Evolutionary conservation across 257 asterid genomes (phyloP), one percentile per base, ranked within the genome.

Genomic region (Ocimum tenuiflorum): DNA sequence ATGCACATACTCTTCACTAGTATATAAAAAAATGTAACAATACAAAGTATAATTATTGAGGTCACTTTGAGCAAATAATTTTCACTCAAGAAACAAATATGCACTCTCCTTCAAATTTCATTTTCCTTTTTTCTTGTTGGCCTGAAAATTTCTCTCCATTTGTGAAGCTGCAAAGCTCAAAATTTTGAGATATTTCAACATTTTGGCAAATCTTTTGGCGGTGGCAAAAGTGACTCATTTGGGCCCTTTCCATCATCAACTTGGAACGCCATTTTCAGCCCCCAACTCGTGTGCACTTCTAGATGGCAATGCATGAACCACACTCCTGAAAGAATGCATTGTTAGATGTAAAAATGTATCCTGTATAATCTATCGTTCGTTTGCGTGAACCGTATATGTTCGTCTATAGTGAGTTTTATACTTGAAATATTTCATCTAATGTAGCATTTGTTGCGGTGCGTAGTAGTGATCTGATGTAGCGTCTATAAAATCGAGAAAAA

Each of bases 271-370:
- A 91, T 91, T 67, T 91, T 91, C 23, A 91, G 65, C 12, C 98
- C 98, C 98, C 98, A 91, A 36, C 90, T 82, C 3, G 98, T 91
- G 70, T 91, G 98, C 63, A 85, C 82, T 60, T 91, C 98, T 80
- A 91, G 65, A 78, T 91, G 96, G 74, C 98, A 91, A 78, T 91
- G 98, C 98, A 91, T 82, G 47, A 91, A 88, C 98, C 98, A 91
- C 19, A 88, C 90, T 20, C 98, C 98, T 91, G 77, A 4, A 2
- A 33, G 50, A 57, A 12, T 3, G 13, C 7, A 2, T 31, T 7
- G 24, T 55, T 8, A 29, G 45, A 13, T 11, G 9, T 24, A 3
- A 3, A 23, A 19, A 27, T 27, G n/a, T n/a, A n/a, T n/a, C n/a
- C n/a, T n/a, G n/a, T n/a, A n/a, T n/a, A n/a, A n/a, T n/a, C n/a